phyloP scores from a whole-genome alignment of 805 yeast species.

The Teunomyces lycoperdinae region DNA sequence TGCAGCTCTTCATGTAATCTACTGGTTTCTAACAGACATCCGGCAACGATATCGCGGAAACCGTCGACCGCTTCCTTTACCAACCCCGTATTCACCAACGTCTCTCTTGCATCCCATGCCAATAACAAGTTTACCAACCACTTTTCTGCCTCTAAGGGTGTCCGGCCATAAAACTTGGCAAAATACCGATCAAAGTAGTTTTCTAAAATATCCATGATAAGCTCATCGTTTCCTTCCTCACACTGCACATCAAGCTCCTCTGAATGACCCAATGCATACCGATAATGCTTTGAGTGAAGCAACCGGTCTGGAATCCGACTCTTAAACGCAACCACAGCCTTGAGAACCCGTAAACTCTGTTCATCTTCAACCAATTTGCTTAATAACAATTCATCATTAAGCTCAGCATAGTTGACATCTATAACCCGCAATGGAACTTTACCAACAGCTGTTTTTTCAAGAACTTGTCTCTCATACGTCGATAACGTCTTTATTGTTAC shows the following conservation, averaged over 20 bases:
- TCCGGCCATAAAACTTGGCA: constrained; percentile 10
- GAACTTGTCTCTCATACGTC: neutral
- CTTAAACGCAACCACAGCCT: constrained; percentile 10
- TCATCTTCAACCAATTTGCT: constrained; percentile 8
- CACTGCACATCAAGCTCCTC: constrained; percentile 3
- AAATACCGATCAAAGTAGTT: constrained; percentile 13
- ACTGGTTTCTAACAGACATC: constrained; percentile 4
- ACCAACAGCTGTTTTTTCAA: neutral
- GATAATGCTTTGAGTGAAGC: constrained; percentile 4
- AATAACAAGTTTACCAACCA: constrained; percentile 11
- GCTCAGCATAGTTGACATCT: constrained; percentile 4
- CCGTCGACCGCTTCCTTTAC: constrained; percentile 9
- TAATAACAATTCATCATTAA: constrained; percentile 8
- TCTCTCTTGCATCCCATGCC: constrained; percentile 6
- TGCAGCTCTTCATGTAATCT: neutral
- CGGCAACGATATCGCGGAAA: constrained; percentile 5
- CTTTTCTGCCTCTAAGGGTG: constrained; percentile 10
- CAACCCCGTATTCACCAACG: constrained; percentile 5
- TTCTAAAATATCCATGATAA: constrained; percentile 7
- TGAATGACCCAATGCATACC: constrained; percentile 6
- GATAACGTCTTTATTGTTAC: neutral
- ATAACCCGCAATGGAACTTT: constrained; percentile 6
- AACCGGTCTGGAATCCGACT: constrained; percentile 10
- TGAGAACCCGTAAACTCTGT: constrained; percentile 5
- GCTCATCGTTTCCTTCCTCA: constrained; percentile 4